Percentiles rank a stretch among this genome's conserved stretches.
These are phyloP conservation scores for Pythium aquatile DNA, from an alignment of 352 stramenopile genomes.

Conservation along the genomic window DNA sequence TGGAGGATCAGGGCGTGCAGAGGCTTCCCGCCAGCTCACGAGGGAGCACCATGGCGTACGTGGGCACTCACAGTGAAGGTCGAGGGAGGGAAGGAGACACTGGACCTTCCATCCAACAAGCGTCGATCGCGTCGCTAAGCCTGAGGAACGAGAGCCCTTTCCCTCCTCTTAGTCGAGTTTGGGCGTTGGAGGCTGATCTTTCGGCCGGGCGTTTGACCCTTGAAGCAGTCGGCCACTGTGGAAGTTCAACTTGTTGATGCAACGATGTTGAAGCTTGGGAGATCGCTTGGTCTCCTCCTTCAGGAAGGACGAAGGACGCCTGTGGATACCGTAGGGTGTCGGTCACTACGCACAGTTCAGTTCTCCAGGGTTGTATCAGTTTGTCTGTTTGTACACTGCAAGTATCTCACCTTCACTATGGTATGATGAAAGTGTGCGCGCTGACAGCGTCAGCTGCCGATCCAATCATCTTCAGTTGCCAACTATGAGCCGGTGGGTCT, in stretches of 20 bases:
- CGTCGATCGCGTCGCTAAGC: background rate
- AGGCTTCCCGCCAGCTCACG: too few species aligned
- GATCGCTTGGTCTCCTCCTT: background rate
- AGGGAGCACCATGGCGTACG: too few species aligned
- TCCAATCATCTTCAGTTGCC: conserved; percentile 3
- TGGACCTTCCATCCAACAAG: background rate
- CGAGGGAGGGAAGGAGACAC: background rate
- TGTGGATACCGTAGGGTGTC: background rate
- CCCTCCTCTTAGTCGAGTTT: background rate
- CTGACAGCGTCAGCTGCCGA: background rate
- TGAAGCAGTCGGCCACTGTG: background rate
- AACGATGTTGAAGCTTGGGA: conserved; percentile 4
- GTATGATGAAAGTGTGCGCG: background rate
- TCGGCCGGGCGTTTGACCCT: background rate
- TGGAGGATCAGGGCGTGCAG: background rate
- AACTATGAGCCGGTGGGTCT: background rate
- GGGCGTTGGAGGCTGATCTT: background rate
- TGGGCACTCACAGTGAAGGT: too few species aligned
- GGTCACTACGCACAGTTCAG: background rate
- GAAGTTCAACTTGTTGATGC: conserved; percentile 12
- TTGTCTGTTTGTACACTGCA: background rate
- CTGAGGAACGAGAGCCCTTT: conserved; percentile 3
- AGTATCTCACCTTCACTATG: background rate
- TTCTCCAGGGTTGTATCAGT: background rate
- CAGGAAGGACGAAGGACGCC: background rate